Base-by-base conservation (phyloP, 78 protist genomes). In the Tieghemostelium lacteum region DNA sequence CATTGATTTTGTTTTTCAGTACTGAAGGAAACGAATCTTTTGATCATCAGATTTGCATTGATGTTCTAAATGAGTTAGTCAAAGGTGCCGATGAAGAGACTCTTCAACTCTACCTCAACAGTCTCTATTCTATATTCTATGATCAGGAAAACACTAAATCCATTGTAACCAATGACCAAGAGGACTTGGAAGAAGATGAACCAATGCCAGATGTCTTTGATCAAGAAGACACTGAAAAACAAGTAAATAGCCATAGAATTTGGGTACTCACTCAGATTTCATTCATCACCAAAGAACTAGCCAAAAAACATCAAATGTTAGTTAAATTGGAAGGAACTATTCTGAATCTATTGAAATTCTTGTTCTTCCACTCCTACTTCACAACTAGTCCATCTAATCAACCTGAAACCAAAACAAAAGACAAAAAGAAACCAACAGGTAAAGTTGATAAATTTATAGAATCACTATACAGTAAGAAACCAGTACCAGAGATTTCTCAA, bases 341-440 rank as follows among this genome's bases (percentile, higher is more conserved):
- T 36, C 17, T 58, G 10, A 61, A 69, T 10, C 20, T 83, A 19
- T 50, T 69, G n/a, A 61, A 83, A 58, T 83, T 83, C 78, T 61
- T 83, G 26, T 83, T 69, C n/a, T 83, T 83, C 72, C 34, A 83
- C 17, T 34, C 91, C 7, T 83, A 67, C 66, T 83, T 37, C 58
- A n/a, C 45, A 19, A 49, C 42, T 2, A 19, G 17, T 14, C 26
- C 4, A 2, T 61, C 86, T 1, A 20, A 16, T 10, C 7, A 31
- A 3, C 17, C 49, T 12, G 37, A 34, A 8, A 6, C 74, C 28
- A 20, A 67, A 3, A 37, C 86, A 39, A 37, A 24, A 17, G 24
- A 31, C 26, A 75, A 75, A 8, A 45, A 45, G 31, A 77, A 77
- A 50, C 39, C 39, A 26, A 70, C 39, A 22, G 62, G 29, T 12